phyloP scores from a whole-genome alignment of 768 basidiomycete species.

The Amanita muscaria region DNA sequence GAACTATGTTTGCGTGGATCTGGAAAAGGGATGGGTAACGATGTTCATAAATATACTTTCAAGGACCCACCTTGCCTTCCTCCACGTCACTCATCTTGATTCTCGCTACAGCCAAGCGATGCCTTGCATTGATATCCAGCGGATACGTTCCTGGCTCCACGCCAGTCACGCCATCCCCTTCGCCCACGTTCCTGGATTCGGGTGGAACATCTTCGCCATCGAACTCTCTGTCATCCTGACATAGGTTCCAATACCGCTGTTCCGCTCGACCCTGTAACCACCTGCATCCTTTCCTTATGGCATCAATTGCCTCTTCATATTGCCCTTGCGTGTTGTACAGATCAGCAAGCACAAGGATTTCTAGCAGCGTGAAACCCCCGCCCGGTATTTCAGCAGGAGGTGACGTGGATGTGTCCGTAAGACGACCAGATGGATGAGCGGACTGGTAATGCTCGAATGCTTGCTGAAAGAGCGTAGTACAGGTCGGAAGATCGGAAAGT shows the following conservation, averaged over 20 bases:
- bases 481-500: slow-evolving; percentile 54
- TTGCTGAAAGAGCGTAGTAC: slow-evolving; percentile 57
- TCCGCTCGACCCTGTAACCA: slow-evolving; percentile 84
- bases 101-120: slow-evolving; percentile 75
- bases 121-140: slow-evolving; percentile 71
- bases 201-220: slow-evolving; percentile 36
- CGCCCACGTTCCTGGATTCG: slow-evolving; percentile 19
- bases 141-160: slow-evolving; percentile 45
- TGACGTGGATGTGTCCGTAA: slow-evolving; percentile 20
- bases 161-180: slow-evolving; percentile 31
- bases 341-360: slow-evolving; percentile 81
- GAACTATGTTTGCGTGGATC: slow-evolving; percentile 71
- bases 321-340: slow-evolving; percentile 66
- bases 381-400: slow-evolving; percentile 24
- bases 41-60: neutral
- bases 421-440: slow-evolving; percentile 35
- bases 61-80: slow-evolving; percentile 65
- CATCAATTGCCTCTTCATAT: slow-evolving; percentile 55
- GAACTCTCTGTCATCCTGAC: slow-evolving; percentile 86
- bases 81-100: slow-evolving; percentile 71
- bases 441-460: slow-evolving; percentile 65
- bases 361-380: slow-evolving; percentile 51
- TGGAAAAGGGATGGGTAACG: slow-evolving; percentile 19
- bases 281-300: slow-evolving; percentile 67
- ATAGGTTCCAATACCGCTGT: slow-evolving; percentile 72